Base-by-base conservation (phyloP, 257 asterid species). In the Nicotiana undulata region DNA sequence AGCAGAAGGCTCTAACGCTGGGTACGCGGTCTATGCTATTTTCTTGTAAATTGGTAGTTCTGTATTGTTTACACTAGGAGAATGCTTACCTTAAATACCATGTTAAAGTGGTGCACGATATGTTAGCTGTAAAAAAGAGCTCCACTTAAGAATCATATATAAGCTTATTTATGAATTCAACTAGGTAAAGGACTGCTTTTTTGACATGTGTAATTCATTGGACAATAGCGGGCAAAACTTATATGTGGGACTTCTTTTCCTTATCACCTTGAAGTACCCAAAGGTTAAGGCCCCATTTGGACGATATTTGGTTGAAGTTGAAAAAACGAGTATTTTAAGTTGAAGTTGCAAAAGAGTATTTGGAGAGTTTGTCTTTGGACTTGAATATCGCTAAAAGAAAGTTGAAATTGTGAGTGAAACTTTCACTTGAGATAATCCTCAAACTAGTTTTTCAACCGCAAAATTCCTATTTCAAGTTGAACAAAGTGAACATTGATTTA, bases 1-100 rank as follows among this genome's bases (percentile, higher is more conserved):
- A 85, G 98, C 97, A 9, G 92, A 90, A 85, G 95, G 98, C 85
- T 80, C 79, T 79, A 82, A 92, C 84, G 90, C 94, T 32, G 99
- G 99, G 99, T 96, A 93, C 17, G 8, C 4, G 32, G 64, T 44
- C 17, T 77, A 28, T 44, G 32, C 16, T 46, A 8, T 6, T 74
- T 70, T 74, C 16, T 46, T 26, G 61, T 24, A 72, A 46, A 46
- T 46, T 72, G 22, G 13, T 0, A 46, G 60, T 24, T 13, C 11
- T 40, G 46, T 72, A 49, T 46, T 72, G 61, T 37, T 72, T 44
- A 22, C 37, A 29, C 31, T 0, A 2, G 31, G 31, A 29, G 3
- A 29, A 29, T 29, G 61, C 59, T 70, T 44, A 46, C 59, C 22
- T 46, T 72, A 22, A 44, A 13, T 72, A 44, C 60, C 78, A 22